Percentiles rank a stretch among this genome's conserved stretches.
phyloP scores from a whole-genome alignment of 2,329 filamentous ascomycete species.

The Proliferodiscus dingleyae region DNA sequence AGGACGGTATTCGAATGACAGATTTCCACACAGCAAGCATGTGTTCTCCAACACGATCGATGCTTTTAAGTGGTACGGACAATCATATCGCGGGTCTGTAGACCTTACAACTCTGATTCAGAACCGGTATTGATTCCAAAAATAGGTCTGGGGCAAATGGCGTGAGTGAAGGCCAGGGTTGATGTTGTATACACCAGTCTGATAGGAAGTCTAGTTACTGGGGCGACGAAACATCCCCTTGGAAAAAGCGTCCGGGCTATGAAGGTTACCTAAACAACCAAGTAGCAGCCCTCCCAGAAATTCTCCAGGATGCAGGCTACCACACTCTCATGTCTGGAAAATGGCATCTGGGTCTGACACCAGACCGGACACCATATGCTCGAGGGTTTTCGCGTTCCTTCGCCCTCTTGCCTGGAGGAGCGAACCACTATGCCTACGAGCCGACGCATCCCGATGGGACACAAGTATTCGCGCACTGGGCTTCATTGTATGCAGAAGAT shows the following conservation, averaged over 20 bases:
- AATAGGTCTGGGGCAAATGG: conserved; percentile 29
- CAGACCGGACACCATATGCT: conserved; percentile 37
- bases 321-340: conserved; percentile 50
- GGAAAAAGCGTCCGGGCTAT: conserved; percentile 41
- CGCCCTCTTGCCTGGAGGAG: conserved; percentile 48
- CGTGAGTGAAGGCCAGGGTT: conserved; percentile 16
- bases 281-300: conserved; percentile 46
- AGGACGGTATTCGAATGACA: conserved; percentile 49
- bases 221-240: not conserved
- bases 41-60: conserved; percentile 54
- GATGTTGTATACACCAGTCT: conserved; percentile 39
- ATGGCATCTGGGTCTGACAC: conserved; percentile 52
- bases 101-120: too few species aligned
- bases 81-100: conserved; percentile 47
- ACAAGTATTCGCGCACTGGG: conserved; percentile 28
- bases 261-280: conserved; percentile 51
- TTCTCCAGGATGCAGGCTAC: conserved; percentile 48
- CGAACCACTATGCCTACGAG: conserved; percentile 37
- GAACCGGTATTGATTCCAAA: conserved; percentile 45
- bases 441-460: conserved; percentile 26
- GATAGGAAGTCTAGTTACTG: conserved; percentile 35
- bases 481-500: conserved; percentile 30
- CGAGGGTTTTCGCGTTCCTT: conserved; percentile 50
- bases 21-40: conserved; percentile 56
- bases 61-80: conserved; percentile 56